Evolutionary conservation across 805 yeast species (phyloP).

Genomic region (Starmerella kuoi): DNA sequence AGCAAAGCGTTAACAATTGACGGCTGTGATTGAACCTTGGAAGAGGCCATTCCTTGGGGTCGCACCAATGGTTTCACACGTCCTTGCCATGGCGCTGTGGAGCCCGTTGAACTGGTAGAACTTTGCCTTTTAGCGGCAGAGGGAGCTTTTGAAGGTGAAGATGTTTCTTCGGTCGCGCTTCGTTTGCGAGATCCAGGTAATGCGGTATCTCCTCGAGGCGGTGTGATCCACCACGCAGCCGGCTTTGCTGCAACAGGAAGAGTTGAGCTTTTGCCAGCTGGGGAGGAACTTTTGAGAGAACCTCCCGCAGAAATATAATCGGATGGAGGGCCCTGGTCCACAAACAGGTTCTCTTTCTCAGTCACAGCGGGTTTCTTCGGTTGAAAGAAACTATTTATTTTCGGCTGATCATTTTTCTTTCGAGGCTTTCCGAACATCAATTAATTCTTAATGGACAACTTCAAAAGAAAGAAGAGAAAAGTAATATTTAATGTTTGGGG

Average conservation of each 20-base stretch:
- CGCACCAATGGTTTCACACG: constrained; percentile 15
- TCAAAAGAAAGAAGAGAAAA: too few relatives aligned
- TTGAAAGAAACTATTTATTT: constrained; percentile 3
- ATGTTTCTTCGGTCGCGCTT: background rate
- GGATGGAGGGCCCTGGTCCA: background rate
- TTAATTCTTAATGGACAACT: too few relatives aligned
- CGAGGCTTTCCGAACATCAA: background rate
- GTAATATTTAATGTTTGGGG: background rate
- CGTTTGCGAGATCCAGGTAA: constrained; percentile 16
- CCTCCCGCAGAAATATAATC: too few relatives aligned
- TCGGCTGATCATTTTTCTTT: constrained; percentile 5
- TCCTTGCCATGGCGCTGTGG: constrained; percentile 10
- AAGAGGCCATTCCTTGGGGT: constrained; percentile 15
- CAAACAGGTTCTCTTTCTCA: constrained; percentile 2
- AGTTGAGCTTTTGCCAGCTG: too few relatives aligned
- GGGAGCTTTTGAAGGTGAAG: constrained; percentile 2
- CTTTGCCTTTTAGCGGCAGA: background rate
- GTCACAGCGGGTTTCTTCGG: background rate
- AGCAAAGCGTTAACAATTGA: constrained; percentile 12
- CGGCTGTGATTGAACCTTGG: constrained; percentile 7
- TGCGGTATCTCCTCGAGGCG: constrained; percentile 7
- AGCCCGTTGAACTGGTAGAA: background rate
- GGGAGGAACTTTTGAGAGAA: background rate
- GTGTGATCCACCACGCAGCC: constrained; percentile 16
- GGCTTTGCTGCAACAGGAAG: too few relatives aligned